Evolutionary conservation across 495 filamentous ascomycete species (phyloP).

Genomic region (Hypoxylon crocopeplum): DNA sequence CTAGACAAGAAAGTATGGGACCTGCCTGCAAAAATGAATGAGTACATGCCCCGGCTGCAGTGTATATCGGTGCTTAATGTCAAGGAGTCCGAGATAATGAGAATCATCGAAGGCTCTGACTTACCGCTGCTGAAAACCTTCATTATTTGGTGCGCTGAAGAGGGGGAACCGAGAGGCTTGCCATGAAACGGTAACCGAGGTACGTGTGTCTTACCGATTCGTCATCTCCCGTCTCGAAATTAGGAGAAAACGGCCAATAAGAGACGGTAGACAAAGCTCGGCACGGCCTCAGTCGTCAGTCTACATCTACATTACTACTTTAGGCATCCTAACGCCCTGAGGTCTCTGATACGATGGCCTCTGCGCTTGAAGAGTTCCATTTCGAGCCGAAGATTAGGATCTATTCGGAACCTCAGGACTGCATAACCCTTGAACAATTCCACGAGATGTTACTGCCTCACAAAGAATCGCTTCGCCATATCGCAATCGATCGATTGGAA

Average conservation of each 20-base stretch:
- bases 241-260: neutral
- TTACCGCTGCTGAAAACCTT: neutral
- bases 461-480: neutral
- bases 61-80: neutral
- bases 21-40: neutral
- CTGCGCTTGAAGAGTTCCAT: neutral
- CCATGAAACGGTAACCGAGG: neutral
- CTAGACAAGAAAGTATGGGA: neutral
- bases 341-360: conserved; percentile 1
- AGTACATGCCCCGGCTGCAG: neutral
- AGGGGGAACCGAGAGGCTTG: neutral
- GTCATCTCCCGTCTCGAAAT: neutral
- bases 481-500: neutral
- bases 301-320: neutral
- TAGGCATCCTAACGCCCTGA: neutral
- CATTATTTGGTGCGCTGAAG: too few species aligned
- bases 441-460: neutral
- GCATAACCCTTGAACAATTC: neutral
- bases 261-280: neutral
- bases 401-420: neutral
- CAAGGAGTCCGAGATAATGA: neutral
- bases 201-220: neutral
- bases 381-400: neutral
- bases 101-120: neutral
- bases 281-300: neutral